Conservation (phyloP, 2,329 filamentous ascomycete genomes). For the Stenocarpella maydis region DNA sequence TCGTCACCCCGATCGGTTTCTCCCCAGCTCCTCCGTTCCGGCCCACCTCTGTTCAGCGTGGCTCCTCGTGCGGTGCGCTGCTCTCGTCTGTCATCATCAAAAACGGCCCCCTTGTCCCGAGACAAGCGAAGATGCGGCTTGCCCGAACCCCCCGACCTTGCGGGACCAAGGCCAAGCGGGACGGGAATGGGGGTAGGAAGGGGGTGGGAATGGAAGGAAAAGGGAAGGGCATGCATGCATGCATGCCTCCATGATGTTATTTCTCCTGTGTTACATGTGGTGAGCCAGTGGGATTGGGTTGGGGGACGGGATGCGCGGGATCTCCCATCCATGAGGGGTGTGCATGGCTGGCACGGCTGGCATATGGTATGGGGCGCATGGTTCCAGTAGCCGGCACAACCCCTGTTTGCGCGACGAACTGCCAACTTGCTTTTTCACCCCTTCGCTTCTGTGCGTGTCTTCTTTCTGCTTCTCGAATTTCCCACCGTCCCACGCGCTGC, state of each 20-base stretch:
- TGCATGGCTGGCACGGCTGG: no score
- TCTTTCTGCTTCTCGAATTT: constrained; percentile 16
- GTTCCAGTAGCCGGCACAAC: constrained; percentile 12
- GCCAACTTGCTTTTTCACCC: constrained; percentile 18
- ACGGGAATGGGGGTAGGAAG: constrained; percentile 1
- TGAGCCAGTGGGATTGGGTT: constrained; percentile 8
- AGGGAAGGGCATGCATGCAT: background rate
- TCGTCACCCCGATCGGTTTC: constrained; percentile 12
- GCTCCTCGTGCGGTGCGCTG: constrained; percentile 2
- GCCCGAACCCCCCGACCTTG: constrained; percentile 28
- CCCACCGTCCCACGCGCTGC: constrained; percentile 26
- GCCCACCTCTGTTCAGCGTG: constrained; percentile 7
- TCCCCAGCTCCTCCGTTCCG: background rate
- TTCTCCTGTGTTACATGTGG: constrained; percentile 11
- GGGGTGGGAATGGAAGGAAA: background rate
- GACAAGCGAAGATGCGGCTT: constrained; percentile 25
- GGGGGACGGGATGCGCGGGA: constrained; percentile 5
- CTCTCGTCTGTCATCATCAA: background rate
- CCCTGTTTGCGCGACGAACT: constrained; percentile 14
- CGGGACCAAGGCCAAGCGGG: constrained; percentile 13
- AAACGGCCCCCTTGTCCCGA: constrained; percentile 9
- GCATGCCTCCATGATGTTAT: background rate
- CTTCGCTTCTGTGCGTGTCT: constrained; percentile 11
- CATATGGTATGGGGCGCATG: no score
- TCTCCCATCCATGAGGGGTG: constrained; percentile 22